phyloP scores from a whole-genome alignment of 352 stramenopile species.

The Pythium oligandrum region DNA sequence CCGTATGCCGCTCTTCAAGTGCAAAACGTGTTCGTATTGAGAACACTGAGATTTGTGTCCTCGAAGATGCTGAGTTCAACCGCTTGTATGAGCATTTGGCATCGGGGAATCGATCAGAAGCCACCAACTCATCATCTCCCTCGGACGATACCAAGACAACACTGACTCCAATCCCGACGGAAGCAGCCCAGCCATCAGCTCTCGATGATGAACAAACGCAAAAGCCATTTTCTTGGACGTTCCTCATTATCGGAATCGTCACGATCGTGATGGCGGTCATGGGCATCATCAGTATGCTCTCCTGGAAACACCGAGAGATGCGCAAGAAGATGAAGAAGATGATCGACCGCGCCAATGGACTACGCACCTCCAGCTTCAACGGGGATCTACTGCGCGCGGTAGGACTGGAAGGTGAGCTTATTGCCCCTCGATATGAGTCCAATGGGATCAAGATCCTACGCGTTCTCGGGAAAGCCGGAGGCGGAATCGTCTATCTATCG shows the following conservation, averaged over 20 bases:
- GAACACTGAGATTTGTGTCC: neutral
- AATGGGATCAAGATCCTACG: slow-evolving; percentile 1
- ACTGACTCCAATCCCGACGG: neutral
- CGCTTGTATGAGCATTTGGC: neutral
- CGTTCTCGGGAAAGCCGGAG: neutral
- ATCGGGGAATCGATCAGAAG: neutral
- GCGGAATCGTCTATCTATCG: neutral
- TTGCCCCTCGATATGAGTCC: slow-evolving; percentile 12
- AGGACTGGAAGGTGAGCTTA: slow-evolving; percentile 16
- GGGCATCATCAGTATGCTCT: slow-evolving; percentile 18
- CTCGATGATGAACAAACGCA: neutral
- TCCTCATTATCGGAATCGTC: slow-evolving; percentile 22
- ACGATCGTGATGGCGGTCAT: slow-evolving; percentile 18
- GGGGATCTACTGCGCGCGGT: slow-evolving; percentile 13
- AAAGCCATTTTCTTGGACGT: slow-evolving; percentile 15
- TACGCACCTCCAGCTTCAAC: slow-evolving; percentile 12
- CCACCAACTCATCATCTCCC: neutral
- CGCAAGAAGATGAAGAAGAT: slow-evolving; percentile 13
- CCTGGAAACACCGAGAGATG: slow-evolving; percentile 25
- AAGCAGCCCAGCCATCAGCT: neutral
- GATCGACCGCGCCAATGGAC: slow-evolving; percentile 3
- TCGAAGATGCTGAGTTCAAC: neutral
- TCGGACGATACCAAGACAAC: neutral
- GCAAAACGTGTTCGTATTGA: neutral
- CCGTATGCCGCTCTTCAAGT: neutral